Percentiles rank a stretch among this genome's conserved stretches.
Evolutionary conservation across 148 eudicot genomes (phyloP).

Genomic region (Nyssa sinensis): DNA sequence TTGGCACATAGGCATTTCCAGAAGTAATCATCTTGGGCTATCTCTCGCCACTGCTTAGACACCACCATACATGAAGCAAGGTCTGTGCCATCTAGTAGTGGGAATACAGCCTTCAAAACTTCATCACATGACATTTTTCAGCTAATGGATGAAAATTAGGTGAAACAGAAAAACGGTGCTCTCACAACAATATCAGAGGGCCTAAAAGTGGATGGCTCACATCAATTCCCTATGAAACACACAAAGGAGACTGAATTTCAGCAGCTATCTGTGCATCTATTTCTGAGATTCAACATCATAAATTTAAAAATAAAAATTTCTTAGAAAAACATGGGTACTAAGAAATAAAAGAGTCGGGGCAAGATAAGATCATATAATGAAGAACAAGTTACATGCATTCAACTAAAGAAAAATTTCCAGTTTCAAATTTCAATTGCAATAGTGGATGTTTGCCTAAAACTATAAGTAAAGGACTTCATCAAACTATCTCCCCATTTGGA

Average conservation of each 20-base stretch:
- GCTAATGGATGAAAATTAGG: neutral
- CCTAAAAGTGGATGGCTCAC: neutral
- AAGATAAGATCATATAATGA: too few relatives aligned
- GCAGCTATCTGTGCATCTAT: neutral
- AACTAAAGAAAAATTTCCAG: neutral
- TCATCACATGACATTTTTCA: constrained; percentile 51
- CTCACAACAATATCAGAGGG: neutral
- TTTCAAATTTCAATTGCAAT: too few relatives aligned
- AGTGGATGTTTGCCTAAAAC: too few relatives aligned
- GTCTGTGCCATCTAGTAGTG: constrained; percentile 75
- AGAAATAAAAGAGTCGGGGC: neutral
- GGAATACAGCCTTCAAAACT: constrained; percentile 70
- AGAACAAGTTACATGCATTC: neutral
- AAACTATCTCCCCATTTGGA: neutral
- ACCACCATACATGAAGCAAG: constrained; percentile 77
- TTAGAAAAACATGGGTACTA: neutral
- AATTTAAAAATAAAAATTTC: neutral
- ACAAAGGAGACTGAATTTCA: constrained; percentile 7
- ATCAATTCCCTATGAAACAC: constrained; percentile 2
- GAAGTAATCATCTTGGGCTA: constrained; percentile 80
- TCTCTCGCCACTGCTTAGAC: constrained; percentile 69
- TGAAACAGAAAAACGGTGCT: neutral
- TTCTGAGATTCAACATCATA: neutral
- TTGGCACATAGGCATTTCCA: constrained; percentile 81
- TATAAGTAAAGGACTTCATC: neutral